These are phyloP conservation scores for Aegle marmelos DNA, from an alignment of 345 rosid species.

Conservation along the genomic window DNA sequence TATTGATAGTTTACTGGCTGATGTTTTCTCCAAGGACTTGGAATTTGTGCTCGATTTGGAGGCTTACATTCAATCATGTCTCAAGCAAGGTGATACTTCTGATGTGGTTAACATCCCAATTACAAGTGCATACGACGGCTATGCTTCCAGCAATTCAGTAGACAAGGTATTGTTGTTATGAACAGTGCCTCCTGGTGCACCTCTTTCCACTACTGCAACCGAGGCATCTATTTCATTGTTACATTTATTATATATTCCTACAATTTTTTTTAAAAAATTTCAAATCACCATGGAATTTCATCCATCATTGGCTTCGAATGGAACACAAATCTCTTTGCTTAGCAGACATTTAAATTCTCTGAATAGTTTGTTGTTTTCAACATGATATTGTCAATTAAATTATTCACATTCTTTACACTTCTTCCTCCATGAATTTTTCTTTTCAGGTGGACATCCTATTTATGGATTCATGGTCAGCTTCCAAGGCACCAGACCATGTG, in stretches of 20 bases:
- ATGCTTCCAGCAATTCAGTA: slow-evolving; percentile 19
- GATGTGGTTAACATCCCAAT: slow-evolving; percentile 34
- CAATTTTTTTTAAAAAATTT: neutral
- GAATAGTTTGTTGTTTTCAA: slow-evolving; percentile 3
- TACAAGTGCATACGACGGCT: slow-evolving; percentile 23
- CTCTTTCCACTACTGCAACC: neutral
- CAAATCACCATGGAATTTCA: neutral
- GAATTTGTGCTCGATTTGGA: slow-evolving; percentile 62
- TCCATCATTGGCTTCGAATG: neutral
- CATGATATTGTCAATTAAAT: neutral
- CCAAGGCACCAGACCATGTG: slow-evolving; percentile 35
- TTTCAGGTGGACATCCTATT: slow-evolving; percentile 46
- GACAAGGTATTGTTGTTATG: slow-evolving; percentile 44
- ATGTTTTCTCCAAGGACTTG: slow-evolving; percentile 54
- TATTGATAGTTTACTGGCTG: slow-evolving; percentile 36
- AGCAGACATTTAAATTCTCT: slow-evolving; percentile 1
- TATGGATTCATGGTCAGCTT: slow-evolving; percentile 37
- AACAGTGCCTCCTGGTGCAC: neutral
- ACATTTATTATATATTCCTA: neutral
- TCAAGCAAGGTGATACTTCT: slow-evolving; percentile 34
- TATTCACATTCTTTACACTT: slow-evolving; percentile 9
- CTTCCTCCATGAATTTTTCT: slow-evolving; percentile 21
- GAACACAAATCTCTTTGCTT: slow-evolving; percentile 1
- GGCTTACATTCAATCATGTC: slow-evolving; percentile 43
- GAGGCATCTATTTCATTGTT: neutral